Conservation (phyloP, 208 protist species). For the Leishmania gerbilli region DNA sequence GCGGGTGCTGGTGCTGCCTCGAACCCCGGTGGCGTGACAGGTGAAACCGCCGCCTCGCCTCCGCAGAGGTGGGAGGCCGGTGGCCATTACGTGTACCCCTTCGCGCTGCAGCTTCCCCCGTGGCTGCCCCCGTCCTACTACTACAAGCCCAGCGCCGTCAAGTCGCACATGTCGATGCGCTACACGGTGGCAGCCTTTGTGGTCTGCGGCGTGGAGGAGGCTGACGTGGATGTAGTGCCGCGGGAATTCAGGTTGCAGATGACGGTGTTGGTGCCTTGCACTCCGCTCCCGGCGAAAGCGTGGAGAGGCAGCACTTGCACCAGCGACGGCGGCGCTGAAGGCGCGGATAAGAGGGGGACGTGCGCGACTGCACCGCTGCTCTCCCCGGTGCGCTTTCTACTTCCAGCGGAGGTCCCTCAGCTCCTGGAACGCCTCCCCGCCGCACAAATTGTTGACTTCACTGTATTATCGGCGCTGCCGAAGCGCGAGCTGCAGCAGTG, state of each 20-base stretch:
- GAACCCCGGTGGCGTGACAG: not conserved
- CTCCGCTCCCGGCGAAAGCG: not conserved
- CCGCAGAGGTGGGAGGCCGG: slow-evolving; percentile 8
- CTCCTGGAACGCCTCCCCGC: not conserved
- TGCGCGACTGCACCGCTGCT: not conserved
- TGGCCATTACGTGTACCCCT: slow-evolving; percentile 28
- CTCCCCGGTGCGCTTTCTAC: not conserved
- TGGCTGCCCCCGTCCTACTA: slow-evolving; percentile 44
- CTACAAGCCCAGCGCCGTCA: slow-evolving; percentile 10
- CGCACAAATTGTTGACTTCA: slow-evolving; percentile 1
- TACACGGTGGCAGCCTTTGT: slow-evolving; percentile 25
- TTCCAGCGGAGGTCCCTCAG: not conserved
- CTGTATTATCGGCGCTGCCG: slow-evolving; percentile 24
- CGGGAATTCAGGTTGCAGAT: not conserved
- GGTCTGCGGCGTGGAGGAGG: not conserved
- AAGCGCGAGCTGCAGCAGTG: slow-evolving; percentile 36
- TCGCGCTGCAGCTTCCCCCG: slow-evolving; percentile 32
- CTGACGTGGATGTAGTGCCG: not conserved
- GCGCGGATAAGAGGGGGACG: not conserved
- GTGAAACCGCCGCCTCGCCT: not conserved
- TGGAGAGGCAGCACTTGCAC: not conserved
- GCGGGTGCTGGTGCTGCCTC: not conserved
- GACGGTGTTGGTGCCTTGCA: not conserved
- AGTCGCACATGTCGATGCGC: slow-evolving; percentile 14
- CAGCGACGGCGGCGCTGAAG: not conserved